Conservation (phyloP, 148 eudicot genomes). For the Chenopodium formosanum region DNA sequence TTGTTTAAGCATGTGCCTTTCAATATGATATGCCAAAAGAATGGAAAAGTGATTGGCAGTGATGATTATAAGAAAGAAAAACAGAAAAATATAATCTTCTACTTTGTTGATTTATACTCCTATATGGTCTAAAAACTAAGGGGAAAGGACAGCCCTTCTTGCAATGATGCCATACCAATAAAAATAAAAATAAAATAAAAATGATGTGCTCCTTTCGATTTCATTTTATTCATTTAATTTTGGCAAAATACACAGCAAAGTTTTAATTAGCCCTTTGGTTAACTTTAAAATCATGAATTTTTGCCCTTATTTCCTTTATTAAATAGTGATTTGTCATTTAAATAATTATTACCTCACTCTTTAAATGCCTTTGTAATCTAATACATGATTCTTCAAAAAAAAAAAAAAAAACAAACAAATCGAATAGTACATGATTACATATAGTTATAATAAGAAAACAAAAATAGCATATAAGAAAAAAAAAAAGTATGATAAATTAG, state of each 20-base stretch:
- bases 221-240: not conserved
- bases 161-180: not conserved
- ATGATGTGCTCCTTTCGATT: not conserved
- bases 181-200: no score
- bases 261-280: not conserved
- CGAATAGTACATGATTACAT: no score
- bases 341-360: no score
- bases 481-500: no score
- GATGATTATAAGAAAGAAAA: not conserved
- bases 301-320: not conserved
- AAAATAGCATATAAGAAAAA: no score
- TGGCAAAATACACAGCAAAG: not conserved
- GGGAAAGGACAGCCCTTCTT: not conserved
- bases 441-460: no score
- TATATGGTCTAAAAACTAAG: not conserved
- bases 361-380: no score
- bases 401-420: no score
- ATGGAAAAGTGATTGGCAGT: not conserved
- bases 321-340: no score
- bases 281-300: not conserved
- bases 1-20: not conserved
- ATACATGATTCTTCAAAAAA: no score
- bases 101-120: not conserved
- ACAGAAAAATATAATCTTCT: not conserved
- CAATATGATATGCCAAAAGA: not conserved